phyloP scores from a whole-genome alignment of 345 rosid species.

The Eucalyptus grandis region DNA sequence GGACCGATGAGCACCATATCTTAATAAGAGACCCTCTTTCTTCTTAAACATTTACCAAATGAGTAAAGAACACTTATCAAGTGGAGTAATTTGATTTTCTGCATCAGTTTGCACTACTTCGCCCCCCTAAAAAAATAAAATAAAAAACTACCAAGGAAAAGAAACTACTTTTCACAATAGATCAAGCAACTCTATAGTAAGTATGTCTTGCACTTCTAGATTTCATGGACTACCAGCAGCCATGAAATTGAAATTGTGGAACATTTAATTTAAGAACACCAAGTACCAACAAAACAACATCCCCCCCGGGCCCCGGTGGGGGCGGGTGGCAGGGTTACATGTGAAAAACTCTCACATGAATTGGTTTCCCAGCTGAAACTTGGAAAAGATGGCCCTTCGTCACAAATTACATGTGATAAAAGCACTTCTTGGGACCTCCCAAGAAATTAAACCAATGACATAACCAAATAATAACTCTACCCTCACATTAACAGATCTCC shows the following conservation, averaged over 20 bases:
- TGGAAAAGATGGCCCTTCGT: neutral
- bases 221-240: neutral
- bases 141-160: neutral
- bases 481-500: neutral
- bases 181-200: neutral
- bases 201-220: neutral
- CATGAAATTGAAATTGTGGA: neutral
- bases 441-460: neutral
- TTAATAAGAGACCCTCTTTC: neutral
- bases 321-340: neutral
- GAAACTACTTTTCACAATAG: neutral
- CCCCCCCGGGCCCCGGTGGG: accelerated
- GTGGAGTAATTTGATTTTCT: neutral
- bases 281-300: neutral
- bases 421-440: neutral
- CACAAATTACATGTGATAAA: neutral
- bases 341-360: neutral
- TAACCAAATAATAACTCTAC: neutral
- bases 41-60: neutral
- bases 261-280: neutral
- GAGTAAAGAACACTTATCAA: neutral
- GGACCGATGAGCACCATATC: neutral
- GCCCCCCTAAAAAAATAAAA: neutral
- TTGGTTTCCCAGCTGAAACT: neutral
- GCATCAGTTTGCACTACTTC: neutral